Conservation (phyloP, 768 basidiomycete genomes). For the Dioszegia aurantiaca region DNA sequence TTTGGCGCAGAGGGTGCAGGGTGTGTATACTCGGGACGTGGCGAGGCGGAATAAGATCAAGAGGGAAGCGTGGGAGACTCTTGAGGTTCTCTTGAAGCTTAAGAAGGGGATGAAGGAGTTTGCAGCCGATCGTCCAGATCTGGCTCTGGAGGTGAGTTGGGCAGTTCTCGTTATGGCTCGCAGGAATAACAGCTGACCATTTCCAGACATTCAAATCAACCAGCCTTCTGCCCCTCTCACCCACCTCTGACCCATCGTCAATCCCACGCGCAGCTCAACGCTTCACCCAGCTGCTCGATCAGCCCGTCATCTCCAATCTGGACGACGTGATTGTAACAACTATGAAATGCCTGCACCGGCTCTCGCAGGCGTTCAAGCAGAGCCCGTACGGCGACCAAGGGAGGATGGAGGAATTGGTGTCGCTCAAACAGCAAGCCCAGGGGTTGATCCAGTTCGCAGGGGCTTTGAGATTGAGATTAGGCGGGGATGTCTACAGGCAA, state of each 20-base stretch:
- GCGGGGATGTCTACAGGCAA: constrained; percentile 29
- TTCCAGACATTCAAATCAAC: constrained; percentile 78
- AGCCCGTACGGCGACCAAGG: constrained; percentile 67
- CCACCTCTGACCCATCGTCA: constrained; percentile 72
- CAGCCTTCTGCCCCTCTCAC: constrained; percentile 71
- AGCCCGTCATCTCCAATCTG: constrained; percentile 77
- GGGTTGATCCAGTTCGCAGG: constrained; percentile 36
- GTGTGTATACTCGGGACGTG: constrained; percentile 62
- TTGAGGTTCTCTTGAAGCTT: constrained; percentile 66
- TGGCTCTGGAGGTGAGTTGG: constrained; percentile 76
- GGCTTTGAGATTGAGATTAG: constrained; percentile 37
- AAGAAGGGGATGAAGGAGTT: constrained; percentile 77
- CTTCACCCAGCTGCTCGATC: constrained; percentile 77
- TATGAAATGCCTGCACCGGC: constrained; percentile 84
- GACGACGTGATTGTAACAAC: constrained; percentile 81
- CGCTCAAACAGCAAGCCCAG: constrained; percentile 43
- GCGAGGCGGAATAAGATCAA: constrained; percentile 69
- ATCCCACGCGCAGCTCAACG: constrained; percentile 84
- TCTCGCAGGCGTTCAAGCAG: constrained; percentile 73
- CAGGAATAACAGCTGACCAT: background rate
- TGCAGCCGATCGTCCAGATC: constrained; percentile 67
- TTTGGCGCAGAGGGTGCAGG: constrained; percentile 71
- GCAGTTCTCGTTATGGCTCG: too few relatives aligned
- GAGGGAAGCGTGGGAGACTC: constrained; percentile 63
- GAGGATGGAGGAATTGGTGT: constrained; percentile 64